A percentile compares a stretch with the other conserved stretches of the same genome.
Evolutionary conservation across 1,139 yeast species (phyloP).

Genomic region (Geotrichum phurueaensis): DNA sequence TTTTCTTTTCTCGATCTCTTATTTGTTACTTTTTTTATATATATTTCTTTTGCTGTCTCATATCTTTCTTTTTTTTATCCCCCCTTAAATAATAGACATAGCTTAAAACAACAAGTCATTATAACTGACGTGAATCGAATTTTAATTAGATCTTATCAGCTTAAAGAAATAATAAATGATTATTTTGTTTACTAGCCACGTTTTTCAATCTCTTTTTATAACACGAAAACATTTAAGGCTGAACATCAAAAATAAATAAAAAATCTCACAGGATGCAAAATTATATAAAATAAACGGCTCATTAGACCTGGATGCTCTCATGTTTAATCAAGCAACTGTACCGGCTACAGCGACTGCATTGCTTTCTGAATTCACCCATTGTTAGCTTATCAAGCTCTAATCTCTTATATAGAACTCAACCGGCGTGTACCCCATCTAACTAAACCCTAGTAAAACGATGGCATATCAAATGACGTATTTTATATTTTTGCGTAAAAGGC

Average conservation of each 20-base stretch:
- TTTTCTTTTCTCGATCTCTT: not conserved
- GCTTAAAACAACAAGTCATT: no score
- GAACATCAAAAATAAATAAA: not conserved
- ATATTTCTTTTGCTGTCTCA: not conserved
- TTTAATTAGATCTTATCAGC: not conserved
- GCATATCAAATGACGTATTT: no score
- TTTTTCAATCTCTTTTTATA: not conserved
- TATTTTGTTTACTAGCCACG: not conserved
- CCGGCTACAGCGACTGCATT: not conserved
- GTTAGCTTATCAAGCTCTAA: not conserved
- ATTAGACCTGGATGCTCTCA: not conserved
- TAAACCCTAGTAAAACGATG: no score
- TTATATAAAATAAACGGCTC: not conserved
- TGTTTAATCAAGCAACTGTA: not conserved
- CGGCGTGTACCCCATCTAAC: no score
- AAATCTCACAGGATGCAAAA: no score
- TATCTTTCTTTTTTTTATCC: not conserved
- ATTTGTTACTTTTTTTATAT: not conserved
- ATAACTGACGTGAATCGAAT: not conserved
- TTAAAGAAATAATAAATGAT: not conserved
- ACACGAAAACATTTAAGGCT: not conserved
- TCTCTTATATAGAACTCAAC: no score
- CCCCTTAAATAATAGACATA: no score
- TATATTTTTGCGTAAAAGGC: no score
- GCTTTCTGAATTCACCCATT: not conserved